Conservation (phyloP, 495 filamentous ascomycete species). For the Alectoria sarmentosa region DNA sequence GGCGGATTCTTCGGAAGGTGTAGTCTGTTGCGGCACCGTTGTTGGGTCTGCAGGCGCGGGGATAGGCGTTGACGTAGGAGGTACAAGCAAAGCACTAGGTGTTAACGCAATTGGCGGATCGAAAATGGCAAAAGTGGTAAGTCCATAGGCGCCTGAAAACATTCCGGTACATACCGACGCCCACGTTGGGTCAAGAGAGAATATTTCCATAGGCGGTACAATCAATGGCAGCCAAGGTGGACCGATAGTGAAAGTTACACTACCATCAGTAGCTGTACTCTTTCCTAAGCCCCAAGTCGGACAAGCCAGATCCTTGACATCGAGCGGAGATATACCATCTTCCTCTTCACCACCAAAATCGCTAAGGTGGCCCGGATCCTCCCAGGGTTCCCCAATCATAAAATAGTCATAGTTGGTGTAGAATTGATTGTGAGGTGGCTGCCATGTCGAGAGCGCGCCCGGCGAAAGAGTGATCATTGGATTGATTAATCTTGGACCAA, state of each 20-base stretch:
- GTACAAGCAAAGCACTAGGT: neutral
- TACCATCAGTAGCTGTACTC: neutral
- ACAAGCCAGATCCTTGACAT: conserved; percentile 1
- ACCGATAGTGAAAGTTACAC: neutral
- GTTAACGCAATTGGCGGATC: conserved; percentile 4
- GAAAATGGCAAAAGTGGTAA: neutral
- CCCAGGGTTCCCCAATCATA: no score
- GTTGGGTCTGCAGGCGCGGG: neutral
- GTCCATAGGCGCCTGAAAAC: neutral
- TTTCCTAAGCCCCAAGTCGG: conserved; percentile 1
- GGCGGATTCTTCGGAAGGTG: neutral
- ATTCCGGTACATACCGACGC: neutral
- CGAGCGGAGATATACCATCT: neutral
- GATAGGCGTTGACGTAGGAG: neutral
- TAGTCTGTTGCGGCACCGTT: neutral
- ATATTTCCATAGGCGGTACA: neutral
- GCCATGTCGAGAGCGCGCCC: conserved; percentile 11
- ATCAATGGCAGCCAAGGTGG: conserved; percentile 17
- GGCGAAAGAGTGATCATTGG: conserved; percentile 13
- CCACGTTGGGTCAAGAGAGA: conserved; percentile 13
- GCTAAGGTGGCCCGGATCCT: no score
- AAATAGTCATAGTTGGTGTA: neutral
- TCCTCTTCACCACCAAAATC: no score
- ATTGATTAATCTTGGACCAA: conserved; percentile 3
- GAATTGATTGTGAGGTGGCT: neutral